Base-by-base conservation (phyloP, 306 rosid genomes). In the Vigna reflexopilosa region DNA sequence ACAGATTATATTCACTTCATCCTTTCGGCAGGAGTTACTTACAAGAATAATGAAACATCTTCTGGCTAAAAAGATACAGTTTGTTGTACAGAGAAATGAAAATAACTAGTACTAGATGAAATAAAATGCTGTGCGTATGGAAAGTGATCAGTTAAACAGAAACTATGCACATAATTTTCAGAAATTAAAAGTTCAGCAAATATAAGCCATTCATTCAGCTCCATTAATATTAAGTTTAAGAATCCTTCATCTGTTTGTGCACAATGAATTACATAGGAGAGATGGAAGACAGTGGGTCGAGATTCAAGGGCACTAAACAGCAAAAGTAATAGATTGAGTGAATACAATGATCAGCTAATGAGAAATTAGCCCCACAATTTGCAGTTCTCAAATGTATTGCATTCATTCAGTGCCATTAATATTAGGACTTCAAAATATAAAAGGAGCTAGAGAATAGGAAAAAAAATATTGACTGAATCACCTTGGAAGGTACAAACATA, bases 401-500 rank as follows among this genome's bases (percentile, higher is more conserved):
- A 70, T 45, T 63, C 45, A 22, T 63, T 70, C 75, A 52, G 47
- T 81, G 55, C 51, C 75, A 30, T 80, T 73, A 63, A 36, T 73
- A 67, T 51, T 22, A 67, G 51, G 38, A 66, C 38, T 59, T 24
- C 38, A 47, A 55, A 71, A 72, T 32, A 70, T 55, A 38, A 55
- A 77, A 15, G 34, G 34, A 5, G 36, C 51, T 12, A 61, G 48
- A 28, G 16, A 17, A 26, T 9, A 19, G 47, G 40, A 76, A 30
- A 20, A 62, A 42, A 70, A 67, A 22, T 45, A 54, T 28, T 20
- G 59, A 72, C 70, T 62, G 68, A 82, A 80, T 79, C 77, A 93
- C 98, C 97, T 89, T 92, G 79, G 91, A 72, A 69, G 97, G 91
- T 71, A 85, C 92, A 78, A 88, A 94, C 98, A 94, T 88, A 61